phyloP scores from a whole-genome alignment of 805 yeast species.

The Hanseniaspora hatyaiensis region DNA sequence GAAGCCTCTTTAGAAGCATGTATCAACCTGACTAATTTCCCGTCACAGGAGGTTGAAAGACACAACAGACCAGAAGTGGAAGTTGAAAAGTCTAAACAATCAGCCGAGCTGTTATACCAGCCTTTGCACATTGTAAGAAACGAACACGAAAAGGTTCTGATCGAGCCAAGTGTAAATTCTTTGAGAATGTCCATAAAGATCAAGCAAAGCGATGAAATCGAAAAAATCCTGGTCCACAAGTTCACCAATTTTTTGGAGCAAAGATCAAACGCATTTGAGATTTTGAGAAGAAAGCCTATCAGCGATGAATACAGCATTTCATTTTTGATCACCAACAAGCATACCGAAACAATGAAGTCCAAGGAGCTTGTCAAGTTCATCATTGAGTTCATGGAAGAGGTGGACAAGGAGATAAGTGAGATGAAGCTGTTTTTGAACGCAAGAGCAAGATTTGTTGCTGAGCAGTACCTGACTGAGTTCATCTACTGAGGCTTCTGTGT shows the following conservation, averaged over 20 bases:
- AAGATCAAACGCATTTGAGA: slow-evolving; percentile 88
- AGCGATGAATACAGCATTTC: slow-evolving; percentile 78
- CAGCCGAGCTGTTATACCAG: slow-evolving; percentile 74
- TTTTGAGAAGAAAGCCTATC: slow-evolving; percentile 82
- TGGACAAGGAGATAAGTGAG: slow-evolving; percentile 95
- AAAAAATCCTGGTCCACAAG: slow-evolving; percentile 83
- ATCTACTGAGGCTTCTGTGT: slow-evolving; percentile 37
- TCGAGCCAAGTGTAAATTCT: slow-evolving; percentile 88
- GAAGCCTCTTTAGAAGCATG: slow-evolving; percentile 90
- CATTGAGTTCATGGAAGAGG: slow-evolving; percentile 97
- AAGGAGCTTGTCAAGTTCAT: slow-evolving; percentile 91
- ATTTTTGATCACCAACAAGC: slow-evolving; percentile 83
- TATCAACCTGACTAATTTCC: slow-evolving; percentile 79
- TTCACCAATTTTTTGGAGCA: slow-evolving; percentile 88
- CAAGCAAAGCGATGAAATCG: slow-evolving; percentile 96
- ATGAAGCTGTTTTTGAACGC: slow-evolving; percentile 95
- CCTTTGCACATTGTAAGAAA: slow-evolving; percentile 86
- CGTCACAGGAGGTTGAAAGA: slow-evolving; percentile 91
- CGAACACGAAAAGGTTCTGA: slow-evolving; percentile 81
- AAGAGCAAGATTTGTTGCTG: slow-evolving; percentile 95
- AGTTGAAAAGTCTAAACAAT: slow-evolving; percentile 67
- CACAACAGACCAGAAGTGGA: slow-evolving; percentile 96
- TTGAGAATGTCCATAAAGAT: slow-evolving; percentile 83
- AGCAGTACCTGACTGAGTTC: slow-evolving; percentile 82
- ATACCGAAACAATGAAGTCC: slow-evolving; percentile 90